phyloP scores from a whole-genome alignment of 129 eudicot species.

The Lactuca saligna region DNA sequence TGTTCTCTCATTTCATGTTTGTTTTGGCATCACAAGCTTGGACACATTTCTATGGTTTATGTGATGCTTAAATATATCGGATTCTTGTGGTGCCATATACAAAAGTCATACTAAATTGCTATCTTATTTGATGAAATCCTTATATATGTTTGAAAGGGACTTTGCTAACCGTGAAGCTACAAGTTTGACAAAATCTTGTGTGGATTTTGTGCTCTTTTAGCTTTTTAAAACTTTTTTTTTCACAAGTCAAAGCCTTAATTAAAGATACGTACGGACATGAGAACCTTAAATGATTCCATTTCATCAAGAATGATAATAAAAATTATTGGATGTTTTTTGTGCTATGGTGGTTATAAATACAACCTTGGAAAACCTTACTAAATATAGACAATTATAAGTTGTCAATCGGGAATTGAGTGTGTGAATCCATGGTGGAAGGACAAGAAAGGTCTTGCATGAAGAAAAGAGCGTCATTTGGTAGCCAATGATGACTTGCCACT shows the following conservation, averaged over 20 bases:
- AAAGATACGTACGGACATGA: constrained; percentile 28
- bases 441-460: constrained; percentile 44
- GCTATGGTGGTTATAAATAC: constrained; percentile 19
- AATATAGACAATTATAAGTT: not conserved
- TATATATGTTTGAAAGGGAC: not conserved
- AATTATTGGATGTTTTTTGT: constrained; percentile 5
- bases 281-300: constrained; percentile 10
- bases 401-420: constrained; percentile 5
- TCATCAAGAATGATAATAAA: not conserved
- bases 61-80: too few relatives aligned
- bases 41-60: too few relatives aligned
- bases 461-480: constrained; percentile 46
- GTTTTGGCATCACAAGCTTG: too few relatives aligned
- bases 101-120: too few relatives aligned
- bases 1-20: too few relatives aligned
- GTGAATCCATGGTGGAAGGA: not conserved
- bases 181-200: constrained; percentile 28
- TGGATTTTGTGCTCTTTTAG: constrained; percentile 43
- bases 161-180: constrained; percentile 15
- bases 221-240: constrained; percentile 20
- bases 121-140: too few relatives aligned
- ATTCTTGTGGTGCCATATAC: too few relatives aligned
- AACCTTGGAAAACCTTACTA: constrained; percentile 7
- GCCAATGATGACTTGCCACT: constrained; percentile 78
- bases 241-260: constrained; percentile 25